A percentile compares a stretch with the other conserved stretches of the same genome.
Conservation (phyloP, 179 eudicot species). For the Corrigiola litoralis region DNA sequence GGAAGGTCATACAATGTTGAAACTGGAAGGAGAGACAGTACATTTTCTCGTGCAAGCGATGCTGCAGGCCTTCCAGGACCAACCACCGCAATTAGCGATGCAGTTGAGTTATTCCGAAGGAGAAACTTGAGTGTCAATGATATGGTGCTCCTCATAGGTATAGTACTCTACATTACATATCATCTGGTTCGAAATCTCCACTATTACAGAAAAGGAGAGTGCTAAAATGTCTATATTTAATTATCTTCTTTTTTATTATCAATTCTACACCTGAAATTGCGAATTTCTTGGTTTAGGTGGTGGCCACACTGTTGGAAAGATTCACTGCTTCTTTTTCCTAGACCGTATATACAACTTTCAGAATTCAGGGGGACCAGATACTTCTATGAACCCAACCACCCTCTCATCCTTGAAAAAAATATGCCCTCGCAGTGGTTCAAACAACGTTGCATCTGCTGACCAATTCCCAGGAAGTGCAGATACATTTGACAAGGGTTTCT, state of each 20-base stretch:
- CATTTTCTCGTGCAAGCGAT: slow-evolving; percentile 23
- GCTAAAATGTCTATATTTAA: no score
- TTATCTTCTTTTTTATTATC: no score
- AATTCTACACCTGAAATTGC: not conserved
- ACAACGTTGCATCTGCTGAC: slow-evolving; percentile 34
- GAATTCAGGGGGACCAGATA: slow-evolving; percentile 32
- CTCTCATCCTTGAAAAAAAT: slow-evolving; percentile 8
- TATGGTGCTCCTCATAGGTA: slow-evolving; percentile 50
- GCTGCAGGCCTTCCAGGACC: slow-evolving; percentile 38
- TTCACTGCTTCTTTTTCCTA: slow-evolving; percentile 35
- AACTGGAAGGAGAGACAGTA: slow-evolving; percentile 51
- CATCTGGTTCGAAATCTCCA: no score
- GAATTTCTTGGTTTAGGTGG: slow-evolving; percentile 17
- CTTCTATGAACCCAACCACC: slow-evolving; percentile 28
- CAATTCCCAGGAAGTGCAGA: slow-evolving; percentile 34
- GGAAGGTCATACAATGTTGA: slow-evolving; percentile 43
- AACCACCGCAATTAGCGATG: slow-evolving; percentile 27
- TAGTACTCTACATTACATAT: no score
- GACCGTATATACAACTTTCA: slow-evolving; percentile 52
- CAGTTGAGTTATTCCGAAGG: slow-evolving; percentile 14
- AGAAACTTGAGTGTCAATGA: slow-evolving; percentile 32
- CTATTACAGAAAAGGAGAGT: no score
- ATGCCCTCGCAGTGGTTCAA: slow-evolving; percentile 37
- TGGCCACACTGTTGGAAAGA: slow-evolving; percentile 53
- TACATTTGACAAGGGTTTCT: slow-evolving; percentile 37